Percentiles rank a stretch among this genome's conserved stretches.
These are phyloP conservation scores for Beta corolliflora DNA, from an alignment of 179 eudicot genomes.

Conservation along the genomic window DNA sequence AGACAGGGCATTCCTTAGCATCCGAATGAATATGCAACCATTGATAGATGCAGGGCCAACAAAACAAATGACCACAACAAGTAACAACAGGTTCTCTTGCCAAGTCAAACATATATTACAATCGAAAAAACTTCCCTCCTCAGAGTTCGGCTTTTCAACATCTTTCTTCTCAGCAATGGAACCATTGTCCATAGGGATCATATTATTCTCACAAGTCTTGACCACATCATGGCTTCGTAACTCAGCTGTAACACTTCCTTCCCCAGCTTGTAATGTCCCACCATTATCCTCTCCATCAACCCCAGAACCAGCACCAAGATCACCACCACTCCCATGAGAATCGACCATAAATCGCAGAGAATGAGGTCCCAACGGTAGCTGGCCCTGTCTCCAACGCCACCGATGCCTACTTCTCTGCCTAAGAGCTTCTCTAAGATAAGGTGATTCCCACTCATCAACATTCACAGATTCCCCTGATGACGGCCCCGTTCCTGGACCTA, in stretches of 20 bases:
- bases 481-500: slow-evolving; percentile 37
- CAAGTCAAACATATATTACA: slow-evolving; percentile 84
- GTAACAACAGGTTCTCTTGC: slow-evolving; percentile 76
- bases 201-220: slow-evolving; percentile 53
- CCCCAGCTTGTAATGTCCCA: slow-evolving; percentile 54
- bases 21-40: slow-evolving; percentile 77
- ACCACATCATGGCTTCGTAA: slow-evolving; percentile 39
- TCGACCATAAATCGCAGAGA: slow-evolving; percentile 46
- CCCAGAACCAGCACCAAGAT: slow-evolving; percentile 19
- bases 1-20: slow-evolving; percentile 77
- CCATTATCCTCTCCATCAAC: slow-evolving; percentile 34
- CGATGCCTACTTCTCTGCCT: slow-evolving; percentile 55
- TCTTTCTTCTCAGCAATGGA: slow-evolving; percentile 47
- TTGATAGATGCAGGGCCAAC: slow-evolving; percentile 81
- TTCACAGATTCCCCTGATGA: slow-evolving; percentile 41
- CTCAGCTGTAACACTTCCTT: slow-evolving; percentile 63
- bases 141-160: slow-evolving; percentile 43
- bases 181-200: slow-evolving; percentile 37
- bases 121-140: slow-evolving; percentile 68
- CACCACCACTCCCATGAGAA: slow-evolving; percentile 26
- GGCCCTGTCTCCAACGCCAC: slow-evolving; percentile 61
- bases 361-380: slow-evolving; percentile 44
- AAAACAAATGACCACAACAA: slow-evolving; percentile 82
- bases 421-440: slow-evolving; percentile 42
- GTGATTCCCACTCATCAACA: slow-evolving; percentile 56